These are phyloP conservation scores for Piper betle DNA, from an alignment of 164 flowering plant species.

Conservation along the genomic window DNA sequence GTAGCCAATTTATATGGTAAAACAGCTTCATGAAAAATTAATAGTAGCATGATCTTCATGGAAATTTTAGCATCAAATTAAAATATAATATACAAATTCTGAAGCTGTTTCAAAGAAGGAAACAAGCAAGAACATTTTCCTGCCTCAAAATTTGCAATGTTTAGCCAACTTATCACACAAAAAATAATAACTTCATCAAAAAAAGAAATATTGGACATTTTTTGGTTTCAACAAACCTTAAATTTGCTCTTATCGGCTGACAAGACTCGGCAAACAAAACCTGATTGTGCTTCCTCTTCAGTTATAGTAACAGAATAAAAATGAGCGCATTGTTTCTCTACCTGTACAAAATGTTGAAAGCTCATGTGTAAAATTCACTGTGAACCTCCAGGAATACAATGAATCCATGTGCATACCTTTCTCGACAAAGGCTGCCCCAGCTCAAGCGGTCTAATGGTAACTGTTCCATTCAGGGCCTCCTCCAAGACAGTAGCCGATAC, in stretches of 20 bases:
- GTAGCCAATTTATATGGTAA: not conserved
- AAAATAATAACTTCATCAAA: too few relatives aligned
- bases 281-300: slow-evolving; percentile 65
- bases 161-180: too few relatives aligned
- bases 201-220: too few relatives aligned
- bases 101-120: not conserved
- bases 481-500: slow-evolving; percentile 89
- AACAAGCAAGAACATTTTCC: too few relatives aligned
- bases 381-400: not conserved
- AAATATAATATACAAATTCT: too few relatives aligned
- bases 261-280: slow-evolving; percentile 69
- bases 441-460: slow-evolving; percentile 45
- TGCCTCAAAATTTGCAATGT: too few relatives aligned
- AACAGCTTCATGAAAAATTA: not conserved
- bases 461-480: slow-evolving; percentile 80
- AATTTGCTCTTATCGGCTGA: slow-evolving; percentile 83
- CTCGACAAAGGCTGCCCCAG: slow-evolving; percentile 46
- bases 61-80: not conserved
- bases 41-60: not conserved
- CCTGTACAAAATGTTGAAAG: slow-evolving; percentile 31
- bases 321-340: slow-evolving; percentile 90
- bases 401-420: slow-evolving; percentile 33
- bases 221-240: slow-evolving; percentile 55
- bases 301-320: slow-evolving; percentile 78
- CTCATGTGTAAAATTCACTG: not conserved